phyloP scores from a whole-genome alignment of 2,329 filamentous ascomycete species.

The Fusarium irregulare region DNA sequence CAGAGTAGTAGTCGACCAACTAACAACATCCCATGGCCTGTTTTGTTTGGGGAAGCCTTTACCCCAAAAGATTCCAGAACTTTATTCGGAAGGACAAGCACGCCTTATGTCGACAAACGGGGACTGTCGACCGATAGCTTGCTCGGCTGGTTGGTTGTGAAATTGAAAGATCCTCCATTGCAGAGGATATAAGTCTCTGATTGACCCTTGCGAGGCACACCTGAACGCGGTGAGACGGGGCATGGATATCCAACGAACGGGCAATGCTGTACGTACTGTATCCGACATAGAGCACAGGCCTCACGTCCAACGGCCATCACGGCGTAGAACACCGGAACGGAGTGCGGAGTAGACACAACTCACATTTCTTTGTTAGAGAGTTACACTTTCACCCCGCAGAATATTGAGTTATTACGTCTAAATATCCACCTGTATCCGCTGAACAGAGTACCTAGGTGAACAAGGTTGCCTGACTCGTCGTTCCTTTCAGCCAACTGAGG shows the following conservation, averaged over 20 bases:
- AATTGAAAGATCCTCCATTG: not conserved
- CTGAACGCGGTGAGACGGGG: not conserved
- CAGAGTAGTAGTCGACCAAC: not conserved
- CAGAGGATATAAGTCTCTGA: not conserved
- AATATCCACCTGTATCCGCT: constrained; percentile 31
- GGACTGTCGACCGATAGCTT: not conserved
- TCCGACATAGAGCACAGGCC: constrained; percentile 1
- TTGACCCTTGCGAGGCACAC: constrained; percentile 13
- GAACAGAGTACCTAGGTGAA: constrained; percentile 21
- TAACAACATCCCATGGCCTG: not conserved
- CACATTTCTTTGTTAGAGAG: constrained; percentile 3
- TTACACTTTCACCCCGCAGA: constrained; percentile 10
- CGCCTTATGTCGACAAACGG: constrained; percentile 11
- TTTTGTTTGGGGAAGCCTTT: constrained; percentile 5
- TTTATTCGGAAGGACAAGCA: constrained; percentile 7
- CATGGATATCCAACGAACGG: not conserved
- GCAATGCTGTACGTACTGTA: constrained; percentile 4
- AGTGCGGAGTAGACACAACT: not conserved
- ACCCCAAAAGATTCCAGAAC: constrained; percentile 31
- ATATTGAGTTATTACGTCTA: constrained; percentile 38
- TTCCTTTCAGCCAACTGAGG: not conserved
- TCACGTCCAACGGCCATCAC: constrained; percentile 6
- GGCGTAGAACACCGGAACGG: not conserved
- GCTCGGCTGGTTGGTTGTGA: not conserved
- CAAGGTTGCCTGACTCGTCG: constrained; percentile 7